Evolutionary conservation across 345 rosid species (phyloP).

Genomic region (Hibiscus trionum): DNA sequence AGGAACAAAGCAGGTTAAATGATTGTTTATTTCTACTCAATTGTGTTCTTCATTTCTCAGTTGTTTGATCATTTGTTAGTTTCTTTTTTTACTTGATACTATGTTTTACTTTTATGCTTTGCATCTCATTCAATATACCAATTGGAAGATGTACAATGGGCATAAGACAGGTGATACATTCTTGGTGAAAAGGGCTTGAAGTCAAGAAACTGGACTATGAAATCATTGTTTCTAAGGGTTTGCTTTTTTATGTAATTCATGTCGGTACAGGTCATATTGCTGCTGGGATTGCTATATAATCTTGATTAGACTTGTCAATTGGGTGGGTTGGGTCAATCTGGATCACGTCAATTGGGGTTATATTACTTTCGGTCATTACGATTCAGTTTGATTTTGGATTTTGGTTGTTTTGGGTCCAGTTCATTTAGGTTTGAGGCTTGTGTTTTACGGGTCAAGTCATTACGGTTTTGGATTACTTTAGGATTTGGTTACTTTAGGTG

Average conservation of each 20-base stretch:
- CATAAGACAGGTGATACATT: not conserved
- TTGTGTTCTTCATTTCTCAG: not conserved
- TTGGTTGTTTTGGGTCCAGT: not conserved
- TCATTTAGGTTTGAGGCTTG: not conserved
- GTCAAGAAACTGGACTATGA: not conserved
- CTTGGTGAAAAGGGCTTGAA: not conserved
- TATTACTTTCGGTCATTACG: not conserved
- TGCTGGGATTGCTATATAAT: not conserved
- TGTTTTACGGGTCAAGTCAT: not conserved
- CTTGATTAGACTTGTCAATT: not conserved
- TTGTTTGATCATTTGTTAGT: not conserved
- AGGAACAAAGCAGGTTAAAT: conserved; percentile 85
- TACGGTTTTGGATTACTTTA: too few relatives aligned
- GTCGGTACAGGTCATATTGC: not conserved
- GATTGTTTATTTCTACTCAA: conserved; percentile 8
- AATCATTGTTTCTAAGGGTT: not conserved
- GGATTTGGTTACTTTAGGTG: not conserved
- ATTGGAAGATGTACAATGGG: not conserved
- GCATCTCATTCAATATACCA: not conserved
- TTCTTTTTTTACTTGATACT: not conserved
- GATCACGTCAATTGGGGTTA: not conserved
- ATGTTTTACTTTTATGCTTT: not conserved
- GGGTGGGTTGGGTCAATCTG: not conserved
- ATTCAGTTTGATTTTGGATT: not conserved
- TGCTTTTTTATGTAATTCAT: not conserved